Conservation (phyloP, 495 filamentous ascomycete species). For the Hypoxylon perforatum region DNA sequence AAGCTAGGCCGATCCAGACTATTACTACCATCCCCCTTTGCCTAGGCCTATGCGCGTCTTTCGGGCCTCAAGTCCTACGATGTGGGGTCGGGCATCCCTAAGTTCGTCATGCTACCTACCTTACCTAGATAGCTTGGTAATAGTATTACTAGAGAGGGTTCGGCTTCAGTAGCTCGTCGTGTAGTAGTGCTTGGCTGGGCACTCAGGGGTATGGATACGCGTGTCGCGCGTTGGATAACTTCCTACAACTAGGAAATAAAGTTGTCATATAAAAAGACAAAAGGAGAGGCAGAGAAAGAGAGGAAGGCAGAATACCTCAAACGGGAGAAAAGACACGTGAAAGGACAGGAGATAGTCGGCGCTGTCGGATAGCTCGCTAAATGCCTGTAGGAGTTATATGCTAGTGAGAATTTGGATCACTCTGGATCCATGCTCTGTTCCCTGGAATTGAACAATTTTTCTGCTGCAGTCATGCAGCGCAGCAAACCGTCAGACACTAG, state of each 20-base stretch:
- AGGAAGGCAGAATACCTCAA: not conserved
- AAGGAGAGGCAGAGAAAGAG: not conserved
- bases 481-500: slow-evolving; percentile 40
- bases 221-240: not conserved
- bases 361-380: slow-evolving; percentile 31
- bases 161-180: not conserved
- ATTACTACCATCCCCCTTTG: slow-evolving; percentile 29
- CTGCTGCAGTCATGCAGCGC: slow-evolving; percentile 34
- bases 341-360: slow-evolving; percentile 18
- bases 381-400: slow-evolving; percentile 33
- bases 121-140: slow-evolving; percentile 4
- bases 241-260: not conserved
- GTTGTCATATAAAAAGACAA: slow-evolving; percentile 17
- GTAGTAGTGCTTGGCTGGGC: not conserved
- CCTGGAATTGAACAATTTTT: slow-evolving; percentile 26
- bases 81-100: slow-evolving; percentile 37
- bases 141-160: slow-evolving; percentile 17
- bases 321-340: slow-evolving; percentile 19
- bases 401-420: slow-evolving; percentile 39
- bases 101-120: not conserved
- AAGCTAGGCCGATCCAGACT: slow-evolving; percentile 31
- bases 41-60: slow-evolving; percentile 31
- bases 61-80: slow-evolving; percentile 40
- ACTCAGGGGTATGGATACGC: not conserved
- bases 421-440: slow-evolving; percentile 31